These are phyloP conservation scores for Xerocomus alliaceus DNA, from an alignment of 1,284 basidiomycete genomes.

Conservation along the genomic window DNA sequence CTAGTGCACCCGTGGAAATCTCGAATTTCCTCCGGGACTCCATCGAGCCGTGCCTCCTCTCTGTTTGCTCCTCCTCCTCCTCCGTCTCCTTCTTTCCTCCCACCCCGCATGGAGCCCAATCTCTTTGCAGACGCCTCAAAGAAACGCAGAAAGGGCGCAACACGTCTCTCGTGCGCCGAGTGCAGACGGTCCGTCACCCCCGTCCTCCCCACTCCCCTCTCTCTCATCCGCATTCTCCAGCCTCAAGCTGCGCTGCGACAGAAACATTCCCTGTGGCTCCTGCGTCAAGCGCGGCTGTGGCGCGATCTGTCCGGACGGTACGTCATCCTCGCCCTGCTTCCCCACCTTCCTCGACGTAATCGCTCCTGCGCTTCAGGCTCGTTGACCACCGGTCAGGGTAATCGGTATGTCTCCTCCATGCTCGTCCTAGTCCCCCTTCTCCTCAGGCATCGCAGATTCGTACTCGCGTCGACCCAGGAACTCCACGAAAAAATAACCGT, in stretches of 20 bases:
- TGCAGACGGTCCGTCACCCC: conserved; percentile 61
- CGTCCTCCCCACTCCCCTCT: not conserved
- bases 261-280: conserved; percentile 50
- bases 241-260: conserved; percentile 78
- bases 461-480: conserved; percentile 81
- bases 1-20: conserved; percentile 29
- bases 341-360: conserved; percentile 28
- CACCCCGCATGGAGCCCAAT: conserved; percentile 42
- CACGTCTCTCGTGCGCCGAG: conserved; percentile 77
- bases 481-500: conserved; percentile 82
- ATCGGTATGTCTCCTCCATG: conserved; percentile 57
- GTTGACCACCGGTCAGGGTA: conserved; percentile 79
- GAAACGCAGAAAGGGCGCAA: conserved; percentile 78
- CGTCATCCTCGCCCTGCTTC: conserved; percentile 26
- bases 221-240: conserved; percentile 41
- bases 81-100: conserved; percentile 45
- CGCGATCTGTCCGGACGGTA: conserved; percentile 69
- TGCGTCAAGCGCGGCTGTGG: conserved; percentile 68
- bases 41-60: conserved; percentile 22
- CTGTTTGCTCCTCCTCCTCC: conserved; percentile 3
- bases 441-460: conserved; percentile 58
- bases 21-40: conserved; percentile 17
- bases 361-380: conserved; percentile 53
- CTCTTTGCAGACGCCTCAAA: conserved; percentile 52
- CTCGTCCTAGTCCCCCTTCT: not conserved